Conservation (phyloP, 768 basidiomycete genomes). For the Tulasnella sp. region DNA sequence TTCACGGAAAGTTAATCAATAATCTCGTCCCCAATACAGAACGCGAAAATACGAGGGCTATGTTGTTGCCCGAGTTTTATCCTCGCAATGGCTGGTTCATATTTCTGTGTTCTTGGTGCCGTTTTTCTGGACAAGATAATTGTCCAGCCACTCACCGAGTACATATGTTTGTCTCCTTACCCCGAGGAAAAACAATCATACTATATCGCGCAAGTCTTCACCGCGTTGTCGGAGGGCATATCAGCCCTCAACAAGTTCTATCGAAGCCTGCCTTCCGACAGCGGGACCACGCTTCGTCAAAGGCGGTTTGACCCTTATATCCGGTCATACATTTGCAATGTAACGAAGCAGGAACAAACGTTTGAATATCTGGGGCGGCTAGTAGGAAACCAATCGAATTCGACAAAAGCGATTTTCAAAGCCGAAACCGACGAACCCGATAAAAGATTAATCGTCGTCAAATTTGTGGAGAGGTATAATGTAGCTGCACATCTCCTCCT, state of each 20-base stretch:
- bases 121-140: slow-evolving; percentile 13
- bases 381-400: not conserved
- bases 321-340: not conserved
- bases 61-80: slow-evolving; percentile 17
- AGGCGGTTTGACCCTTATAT: not conserved
- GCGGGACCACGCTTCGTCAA: too few species aligned
- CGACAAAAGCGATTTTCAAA: not conserved
- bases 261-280: not conserved
- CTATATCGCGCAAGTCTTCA: not conserved
- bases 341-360: not conserved
- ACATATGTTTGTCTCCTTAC: too few species aligned
- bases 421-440: not conserved
- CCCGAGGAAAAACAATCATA: not conserved
- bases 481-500: not conserved
- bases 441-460: slow-evolving; percentile 1
- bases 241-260: not conserved
- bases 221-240: not conserved
- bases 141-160: slow-evolving; percentile 14
- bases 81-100: slow-evolving; percentile 8
- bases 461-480: slow-evolving; percentile 3
- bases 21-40: too few species aligned
- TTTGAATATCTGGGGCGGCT: not conserved
- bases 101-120: slow-evolving; percentile 9
- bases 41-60: not conserved
- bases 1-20: too few species aligned